Evolutionary conservation across 73 alveolate species (phyloP), one percentile per base, ranked within the genome.

Genomic region (Paramecium octaurelia): DNA sequence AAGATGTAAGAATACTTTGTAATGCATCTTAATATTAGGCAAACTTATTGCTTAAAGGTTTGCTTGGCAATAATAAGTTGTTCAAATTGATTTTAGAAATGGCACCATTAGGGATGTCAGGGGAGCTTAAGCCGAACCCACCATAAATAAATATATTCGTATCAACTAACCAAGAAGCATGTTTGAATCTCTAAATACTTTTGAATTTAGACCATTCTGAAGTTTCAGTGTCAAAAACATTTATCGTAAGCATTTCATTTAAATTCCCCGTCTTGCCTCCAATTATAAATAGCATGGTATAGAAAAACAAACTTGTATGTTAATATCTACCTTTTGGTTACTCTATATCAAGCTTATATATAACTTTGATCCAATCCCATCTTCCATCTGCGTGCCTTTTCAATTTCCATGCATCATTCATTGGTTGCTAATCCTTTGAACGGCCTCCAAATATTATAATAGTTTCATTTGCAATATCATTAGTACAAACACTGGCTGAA

Each of bases 341-440:
- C 36, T 95, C 97, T 44, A 95, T 95, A 31, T 94, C 96, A 27
- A 93, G 94, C 64, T 96, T 96, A 95, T 97, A 97, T 20, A 99
- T 99, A 2, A 98, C 99, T 18, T 92, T 92, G 27, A 93, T 97
- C 99, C 99, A 97, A 93, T 96, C 99, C 99, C 99, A 97, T 93
- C 97, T 93, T 2, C 99, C 99, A 94, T 97, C 98, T 93, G 98
- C 89, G 89, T 96, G 99, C 57, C 98, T 93, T 96, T 99, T 96
- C 14, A 97, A 92, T 24, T 99, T 99, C 99, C 99, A 97, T 48
- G 98, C 92, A 92, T 97, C 99, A 91, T 97, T 97, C 40, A 97
- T 92, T 16, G 99, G 97, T 84, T 92, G 64, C 58, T 94, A 90
- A 92, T 97, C 98, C 12, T 94, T 92, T 18, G 98, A 96, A 88